Base-by-base conservation (phyloP, 148 eudicot species). In the Cornus florida region DNA sequence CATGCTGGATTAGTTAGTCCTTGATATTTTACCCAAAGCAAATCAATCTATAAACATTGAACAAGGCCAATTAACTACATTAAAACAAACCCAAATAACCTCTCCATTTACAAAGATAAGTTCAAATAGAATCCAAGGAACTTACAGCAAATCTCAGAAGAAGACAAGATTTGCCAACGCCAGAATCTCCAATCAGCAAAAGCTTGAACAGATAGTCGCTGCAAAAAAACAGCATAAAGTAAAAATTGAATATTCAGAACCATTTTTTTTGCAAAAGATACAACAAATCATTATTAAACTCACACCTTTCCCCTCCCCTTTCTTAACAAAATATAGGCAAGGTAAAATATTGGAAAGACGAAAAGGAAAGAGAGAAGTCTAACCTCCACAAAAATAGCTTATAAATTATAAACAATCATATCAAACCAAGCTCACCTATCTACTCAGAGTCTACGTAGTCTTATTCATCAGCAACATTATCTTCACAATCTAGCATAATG, bases 171-270 rank as follows among this genome's bases (percentile, higher is more conserved):
- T 82, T 82, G 31, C 84, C 80, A 60, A 81, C 83, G 24, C 83
- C 83, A 23, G 83, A 81, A 81, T 81, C 83, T 75, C 83, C 83
- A 75, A 81, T 81, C 14, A 82, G 80, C 73, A 82, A 76, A 46
- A 81, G 84, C 72, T 81, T 81, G 80, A 81, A 81, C 38, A 81
- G 76, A 66, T 81, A 81, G 41, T 82, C 84, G 24, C 84, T 82
- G 80, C 73, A 67, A 72, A 69, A 69, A 66, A 28, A 75, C 31
- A 75, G 22, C 7, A 62, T 4, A 39, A 46, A 70, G 28, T 60
- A 65, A 57, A 16, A n/a, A 28, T 39, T 14, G 0, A 10, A 22
- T 60, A 23, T 75, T 65, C 1, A 7, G 8, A 13, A 53, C 38
- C 65, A 53, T 13, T 53, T 2, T 6, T 5, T 6, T 56, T 9